Base-by-base conservation (phyloP, 1,284 basidiomycete species). In the Somion occarium region DNA sequence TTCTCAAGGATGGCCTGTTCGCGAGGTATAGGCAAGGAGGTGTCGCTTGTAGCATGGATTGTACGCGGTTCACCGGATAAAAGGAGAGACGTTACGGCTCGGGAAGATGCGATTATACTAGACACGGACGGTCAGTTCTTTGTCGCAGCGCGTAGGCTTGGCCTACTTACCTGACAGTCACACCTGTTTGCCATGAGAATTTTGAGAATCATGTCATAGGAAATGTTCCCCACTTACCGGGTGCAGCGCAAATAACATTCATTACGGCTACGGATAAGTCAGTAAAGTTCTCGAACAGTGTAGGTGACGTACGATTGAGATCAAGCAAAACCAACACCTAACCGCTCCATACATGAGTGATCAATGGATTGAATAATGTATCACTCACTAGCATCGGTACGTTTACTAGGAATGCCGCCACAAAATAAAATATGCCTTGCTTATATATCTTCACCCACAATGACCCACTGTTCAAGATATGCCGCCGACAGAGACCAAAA, bases 61-160 rank as follows among this genome's bases (percentile, higher is more conserved):
- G n/a, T n/a, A n/a, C n/a, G n/a, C n/a, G n/a, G n/a, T n/a, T 34
- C 30, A 7, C 30, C 15, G 19, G 34, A 24, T 48, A 20, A 39
- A 5, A 48, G 19, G 18, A 48, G 41, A 7, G 48, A 41, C 11
- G 30, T 49, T 5, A 50, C 49, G 7, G 30, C 49, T 45, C 49
- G 49, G 5, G 49, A 50, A 5, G 49, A 50, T 41, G 25, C 23
- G 5, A 50, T 50, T 5, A 50, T 30, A 38, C 49, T 50, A 23
- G 22, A 38, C 15, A 5, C 7, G 7, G 39, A 41, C 19, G n/a
- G 39, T 41, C 20, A 41, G 18, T 22, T 7, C 39, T 9, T 41
- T 7, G 7, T 15, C 39, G 39, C 18, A 9, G 7, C 30, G 30
- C 15, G 15, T 15, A 49, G 11, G n/a, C 24, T 50, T 20, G 25